Conservation (phyloP, 148 eudicot genomes). For the Dianthus caryophyllus region DNA sequence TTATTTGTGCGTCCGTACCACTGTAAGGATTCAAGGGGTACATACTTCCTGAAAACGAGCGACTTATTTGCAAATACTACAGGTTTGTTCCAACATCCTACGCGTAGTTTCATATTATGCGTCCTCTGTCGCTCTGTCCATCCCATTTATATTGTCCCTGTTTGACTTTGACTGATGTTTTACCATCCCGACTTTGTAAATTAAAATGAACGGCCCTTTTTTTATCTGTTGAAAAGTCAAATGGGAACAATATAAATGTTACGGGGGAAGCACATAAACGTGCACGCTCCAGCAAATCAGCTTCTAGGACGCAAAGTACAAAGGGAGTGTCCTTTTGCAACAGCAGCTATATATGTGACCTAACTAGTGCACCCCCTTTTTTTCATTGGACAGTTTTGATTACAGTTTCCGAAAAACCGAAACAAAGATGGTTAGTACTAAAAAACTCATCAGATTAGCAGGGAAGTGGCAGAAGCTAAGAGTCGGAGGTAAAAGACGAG, state of each 20-base stretch:
- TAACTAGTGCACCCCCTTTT: constrained; percentile 3
- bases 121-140: background rate
- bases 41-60: constrained; percentile 14
- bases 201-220: too few relatives aligned
- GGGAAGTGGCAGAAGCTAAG: constrained; percentile 30
- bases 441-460: constrained; percentile 37
- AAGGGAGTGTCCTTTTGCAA: constrained; percentile 25
- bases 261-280: constrained; percentile 2
- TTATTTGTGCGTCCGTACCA: constrained; percentile 17
- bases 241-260: too few relatives aligned
- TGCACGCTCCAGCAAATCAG: constrained; percentile 19
- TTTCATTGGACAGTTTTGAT: background rate
- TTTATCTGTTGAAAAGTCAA: too few relatives aligned
- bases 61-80: constrained; percentile 5
- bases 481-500: constrained; percentile 1
- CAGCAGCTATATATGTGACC: constrained; percentile 7
- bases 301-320: constrained; percentile 18
- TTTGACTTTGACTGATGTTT: too few relatives aligned
- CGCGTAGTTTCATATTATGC: background rate
- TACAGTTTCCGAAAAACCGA: background rate
- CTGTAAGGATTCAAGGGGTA: constrained; percentile 16
- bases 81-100: constrained; percentile 13
- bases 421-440: constrained; percentile 20
- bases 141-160: too few relatives aligned
- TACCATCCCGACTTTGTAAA: too few relatives aligned